Evolutionary conservation across 345 rosid species (phyloP).

Genomic region (Eutrema heterophyllum): DNA sequence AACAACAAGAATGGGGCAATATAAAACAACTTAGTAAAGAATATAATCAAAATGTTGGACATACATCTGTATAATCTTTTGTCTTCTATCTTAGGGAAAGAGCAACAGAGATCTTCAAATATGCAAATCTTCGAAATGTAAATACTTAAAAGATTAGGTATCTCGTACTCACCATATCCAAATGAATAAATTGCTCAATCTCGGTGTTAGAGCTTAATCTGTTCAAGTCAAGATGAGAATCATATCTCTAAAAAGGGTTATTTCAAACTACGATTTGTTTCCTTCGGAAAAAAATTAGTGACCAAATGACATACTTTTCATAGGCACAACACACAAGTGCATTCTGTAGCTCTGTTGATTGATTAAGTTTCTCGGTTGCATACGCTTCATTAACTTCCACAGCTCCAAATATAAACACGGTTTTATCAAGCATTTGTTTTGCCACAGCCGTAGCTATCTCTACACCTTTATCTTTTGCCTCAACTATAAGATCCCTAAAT

Average conservation of each 20-base stretch:
- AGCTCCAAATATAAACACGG: slow-evolving; percentile 66
- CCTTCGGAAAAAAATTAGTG: neutral
- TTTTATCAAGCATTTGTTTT: slow-evolving; percentile 61
- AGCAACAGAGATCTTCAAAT: neutral
- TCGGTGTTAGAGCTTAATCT: slow-evolving; percentile 53
- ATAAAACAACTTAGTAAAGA: neutral
- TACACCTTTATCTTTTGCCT: too few relatives aligned
- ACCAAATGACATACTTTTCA: slow-evolving; percentile 42
- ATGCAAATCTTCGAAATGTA: neutral
- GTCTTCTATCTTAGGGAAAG: neutral
- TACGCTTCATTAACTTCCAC: slow-evolving; percentile 53
- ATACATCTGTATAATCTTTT: neutral
- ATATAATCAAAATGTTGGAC: neutral
- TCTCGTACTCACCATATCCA: slow-evolving; percentile 67
- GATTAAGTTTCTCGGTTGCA: slow-evolving; percentile 38
- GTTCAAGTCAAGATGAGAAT: slow-evolving; percentile 20
- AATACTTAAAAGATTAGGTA: neutral
- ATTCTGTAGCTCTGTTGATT: slow-evolving; percentile 51
- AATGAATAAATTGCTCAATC: slow-evolving; percentile 58
- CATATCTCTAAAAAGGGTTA: neutral
- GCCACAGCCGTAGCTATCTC: slow-evolving; percentile 40
- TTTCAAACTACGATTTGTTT: neutral
- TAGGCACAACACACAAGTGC: slow-evolving; percentile 53
- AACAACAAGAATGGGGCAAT: too few relatives aligned
- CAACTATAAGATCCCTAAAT: too few relatives aligned